phyloP scores from a whole-genome alignment of 1,284 basidiomycete genomes.

The Sphagnurus paluster region DNA sequence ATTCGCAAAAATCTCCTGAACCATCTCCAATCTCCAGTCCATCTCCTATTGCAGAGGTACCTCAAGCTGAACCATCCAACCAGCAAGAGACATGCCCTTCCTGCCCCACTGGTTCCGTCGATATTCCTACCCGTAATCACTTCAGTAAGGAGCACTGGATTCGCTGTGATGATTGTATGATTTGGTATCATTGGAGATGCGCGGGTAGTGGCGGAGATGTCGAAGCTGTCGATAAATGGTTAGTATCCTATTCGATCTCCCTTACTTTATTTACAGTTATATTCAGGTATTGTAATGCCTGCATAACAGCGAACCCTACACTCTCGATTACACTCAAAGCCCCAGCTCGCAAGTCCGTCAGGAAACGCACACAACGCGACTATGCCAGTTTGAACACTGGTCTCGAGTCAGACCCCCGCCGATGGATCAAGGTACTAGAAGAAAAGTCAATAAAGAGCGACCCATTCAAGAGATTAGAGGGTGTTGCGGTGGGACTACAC shows the following conservation, averaged over 20 bases:
- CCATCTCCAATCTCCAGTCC: slow-evolving; percentile 19
- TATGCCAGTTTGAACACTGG: slow-evolving; percentile 74
- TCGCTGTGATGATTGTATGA: slow-evolving; percentile 74
- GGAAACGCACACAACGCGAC: slow-evolving; percentile 70
- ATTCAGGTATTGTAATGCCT: slow-evolving; percentile 69
- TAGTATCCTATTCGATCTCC: slow-evolving; percentile 16
- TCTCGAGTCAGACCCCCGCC: slow-evolving; percentile 60
- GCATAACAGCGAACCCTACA: slow-evolving; percentile 57
- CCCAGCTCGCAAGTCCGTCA: slow-evolving; percentile 75
- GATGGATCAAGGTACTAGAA: slow-evolving; percentile 69
- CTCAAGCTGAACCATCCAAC: slow-evolving; percentile 8
- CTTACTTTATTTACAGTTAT: not conserved
- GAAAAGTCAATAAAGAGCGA: slow-evolving; percentile 60
- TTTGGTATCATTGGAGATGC: slow-evolving; percentile 83
- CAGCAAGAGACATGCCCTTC: slow-evolving; percentile 41
- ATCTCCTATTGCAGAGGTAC: slow-evolving; percentile 13
- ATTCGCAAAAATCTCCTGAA: slow-evolving; percentile 20
- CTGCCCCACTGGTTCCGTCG: slow-evolving; percentile 32
- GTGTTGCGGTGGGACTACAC: slow-evolving; percentile 61
- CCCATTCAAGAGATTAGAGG: slow-evolving; percentile 66
- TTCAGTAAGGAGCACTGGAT: slow-evolving; percentile 69
- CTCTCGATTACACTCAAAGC: slow-evolving; percentile 70
- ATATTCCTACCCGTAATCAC: slow-evolving; percentile 24
- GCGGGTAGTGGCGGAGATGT: slow-evolving; percentile 66
- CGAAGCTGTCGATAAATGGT: slow-evolving; percentile 54